These are phyloP conservation scores for Miamiensis avidus DNA, from an alignment of 169 alveolate genomes.

Conservation along the genomic window DNA sequence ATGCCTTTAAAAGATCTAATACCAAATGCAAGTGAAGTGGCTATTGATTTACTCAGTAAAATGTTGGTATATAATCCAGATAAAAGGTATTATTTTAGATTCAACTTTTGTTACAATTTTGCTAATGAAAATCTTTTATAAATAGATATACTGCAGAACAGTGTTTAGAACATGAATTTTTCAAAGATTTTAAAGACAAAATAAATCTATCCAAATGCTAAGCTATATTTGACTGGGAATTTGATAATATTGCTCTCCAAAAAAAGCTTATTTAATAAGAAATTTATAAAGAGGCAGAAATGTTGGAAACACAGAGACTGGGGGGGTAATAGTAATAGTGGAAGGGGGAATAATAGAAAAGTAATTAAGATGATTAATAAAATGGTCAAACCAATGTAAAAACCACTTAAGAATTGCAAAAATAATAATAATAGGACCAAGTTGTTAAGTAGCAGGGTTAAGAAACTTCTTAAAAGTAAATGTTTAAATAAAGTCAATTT, in stretches of 20 bases:
- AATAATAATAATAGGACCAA: background rate
- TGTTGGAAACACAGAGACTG: too few relatives aligned
- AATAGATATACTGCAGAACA: slow-evolving; percentile 92
- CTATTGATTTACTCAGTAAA: slow-evolving; percentile 89
- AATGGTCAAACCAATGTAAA: background rate
- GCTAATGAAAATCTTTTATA: too few relatives aligned
- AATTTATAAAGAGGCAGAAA: too few relatives aligned
- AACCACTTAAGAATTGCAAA: background rate
- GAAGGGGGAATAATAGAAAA: background rate
- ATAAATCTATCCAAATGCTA: slow-evolving; percentile 3
- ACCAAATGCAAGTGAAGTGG: slow-evolving; percentile 75
- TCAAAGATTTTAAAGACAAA: background rate
- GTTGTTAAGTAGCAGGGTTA: background rate
- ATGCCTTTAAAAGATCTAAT: slow-evolving; percentile 57
- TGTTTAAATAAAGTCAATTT: too few relatives aligned
- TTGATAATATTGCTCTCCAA: slow-evolving; percentile 28
- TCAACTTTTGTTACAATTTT: too few relatives aligned
- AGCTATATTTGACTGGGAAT: slow-evolving; percentile 31
- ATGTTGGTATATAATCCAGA: slow-evolving; percentile 94
- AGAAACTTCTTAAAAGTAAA: too few relatives aligned
- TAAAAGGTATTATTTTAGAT: slow-evolving; percentile 23
- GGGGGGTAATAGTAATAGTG: background rate
- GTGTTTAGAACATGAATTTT: slow-evolving; percentile 91
- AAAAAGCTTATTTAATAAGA: slow-evolving; percentile 12
- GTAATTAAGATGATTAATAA: too few relatives aligned